A percentile compares a stretch with the other conserved stretches of the same genome.
These are phyloP conservation scores for Reutealis trisperma DNA, from an alignment of 345 rosid genomes.

Conservation along the genomic window DNA sequence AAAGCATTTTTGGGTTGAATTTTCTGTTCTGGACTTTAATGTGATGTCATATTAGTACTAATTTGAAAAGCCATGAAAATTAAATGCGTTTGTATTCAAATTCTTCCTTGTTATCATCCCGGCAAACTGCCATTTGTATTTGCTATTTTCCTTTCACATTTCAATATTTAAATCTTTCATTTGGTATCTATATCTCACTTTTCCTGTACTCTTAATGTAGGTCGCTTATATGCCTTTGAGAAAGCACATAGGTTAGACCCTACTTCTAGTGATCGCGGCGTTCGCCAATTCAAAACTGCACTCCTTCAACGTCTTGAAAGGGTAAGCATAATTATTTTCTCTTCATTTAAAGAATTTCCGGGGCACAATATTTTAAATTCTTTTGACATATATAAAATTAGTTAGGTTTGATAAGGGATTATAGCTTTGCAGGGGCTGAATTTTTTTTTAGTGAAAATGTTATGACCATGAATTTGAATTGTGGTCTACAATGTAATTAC, in stretches of 20 bases:
- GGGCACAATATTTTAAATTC: too few species aligned
- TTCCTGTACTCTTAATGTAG: conserved; percentile 36
- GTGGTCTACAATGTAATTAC: not conserved
- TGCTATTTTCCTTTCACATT: not conserved
- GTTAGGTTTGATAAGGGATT: not conserved
- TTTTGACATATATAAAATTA: not conserved
- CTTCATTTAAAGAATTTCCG: not conserved
- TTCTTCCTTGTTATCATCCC: not conserved
- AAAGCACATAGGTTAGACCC: conserved; percentile 98
- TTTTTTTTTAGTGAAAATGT: not conserved
- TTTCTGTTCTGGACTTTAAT: not conserved
- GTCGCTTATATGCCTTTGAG: conserved; percentile 98
- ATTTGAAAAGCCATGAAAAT: too few species aligned
- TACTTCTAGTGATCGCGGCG: conserved; percentile 96
- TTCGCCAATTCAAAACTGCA: conserved; percentile 98
- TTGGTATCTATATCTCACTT: not conserved
- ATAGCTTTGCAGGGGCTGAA: not conserved
- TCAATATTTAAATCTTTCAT: too few species aligned
- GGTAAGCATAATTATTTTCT: conserved; percentile 34
- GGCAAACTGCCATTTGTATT: not conserved
- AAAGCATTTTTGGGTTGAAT: not conserved
- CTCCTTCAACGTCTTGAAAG: conserved; percentile 97
- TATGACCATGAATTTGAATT: not conserved
- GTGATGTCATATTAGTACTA: not conserved
- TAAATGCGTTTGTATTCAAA: not conserved